Evolutionary conservation across 2,329 filamentous ascomycete genomes (phyloP).

Genomic region (Sphaerulina vaccinii): DNA sequence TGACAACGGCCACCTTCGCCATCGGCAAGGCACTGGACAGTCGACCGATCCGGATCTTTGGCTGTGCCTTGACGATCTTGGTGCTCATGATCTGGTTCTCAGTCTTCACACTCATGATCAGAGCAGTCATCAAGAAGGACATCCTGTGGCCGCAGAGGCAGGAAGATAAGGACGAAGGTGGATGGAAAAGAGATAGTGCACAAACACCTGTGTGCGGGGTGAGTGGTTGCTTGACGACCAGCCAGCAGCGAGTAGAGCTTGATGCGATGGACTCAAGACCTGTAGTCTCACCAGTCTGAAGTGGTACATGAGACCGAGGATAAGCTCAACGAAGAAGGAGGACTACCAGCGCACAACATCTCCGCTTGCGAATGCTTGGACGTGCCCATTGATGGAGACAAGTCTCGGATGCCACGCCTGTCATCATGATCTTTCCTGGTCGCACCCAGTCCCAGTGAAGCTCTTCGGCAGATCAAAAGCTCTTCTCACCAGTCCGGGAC

Average conservation of each 20-base stretch:
- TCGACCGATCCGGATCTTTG: constrained; percentile 62
- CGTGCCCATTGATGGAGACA: too few species aligned
- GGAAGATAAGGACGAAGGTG: constrained; percentile 62
- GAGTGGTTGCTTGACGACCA: background rate
- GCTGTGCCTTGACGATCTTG: constrained; percentile 64
- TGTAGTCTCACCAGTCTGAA: background rate
- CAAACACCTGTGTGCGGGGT: background rate
- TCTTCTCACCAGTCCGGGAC: too few species aligned
- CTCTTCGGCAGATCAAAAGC: too few species aligned
- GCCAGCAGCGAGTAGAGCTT: background rate
- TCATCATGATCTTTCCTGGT: too few species aligned
- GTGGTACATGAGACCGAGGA: too few species aligned
- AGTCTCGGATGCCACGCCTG: too few species aligned
- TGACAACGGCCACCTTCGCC: constrained; percentile 65
- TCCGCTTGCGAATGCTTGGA: too few species aligned
- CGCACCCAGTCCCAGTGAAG: too few species aligned
- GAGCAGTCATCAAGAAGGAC: constrained; percentile 63
- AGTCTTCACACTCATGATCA: constrained; percentile 69
- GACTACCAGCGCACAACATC: too few species aligned
- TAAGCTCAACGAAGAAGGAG: too few species aligned
- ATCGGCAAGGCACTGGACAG: constrained; percentile 56
- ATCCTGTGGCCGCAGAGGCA: constrained; percentile 77
- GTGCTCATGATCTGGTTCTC: constrained; percentile 67
- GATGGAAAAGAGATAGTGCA: constrained; percentile 42
- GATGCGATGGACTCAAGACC: too few species aligned